A percentile compares a stretch with the other conserved stretches of the same genome.
Conservation (phyloP, 129 eudicot species). For the Kitagawia praeruptora region DNA sequence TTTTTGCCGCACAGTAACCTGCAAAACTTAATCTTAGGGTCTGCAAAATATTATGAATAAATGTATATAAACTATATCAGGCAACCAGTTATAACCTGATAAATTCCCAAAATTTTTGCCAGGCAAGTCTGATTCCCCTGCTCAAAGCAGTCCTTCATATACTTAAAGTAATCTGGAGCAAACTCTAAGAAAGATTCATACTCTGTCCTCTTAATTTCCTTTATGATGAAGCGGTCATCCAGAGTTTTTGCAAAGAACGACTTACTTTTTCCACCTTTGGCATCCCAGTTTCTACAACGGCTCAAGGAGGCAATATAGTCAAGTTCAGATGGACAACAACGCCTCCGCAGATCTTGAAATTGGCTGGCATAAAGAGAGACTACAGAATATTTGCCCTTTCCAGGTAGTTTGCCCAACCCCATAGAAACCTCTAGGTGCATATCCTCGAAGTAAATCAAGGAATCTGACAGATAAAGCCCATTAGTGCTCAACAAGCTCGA, state of each 20-base stretch:
- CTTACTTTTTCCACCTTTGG: conserved; percentile 93
- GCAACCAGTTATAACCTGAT: conserved; percentile 61
- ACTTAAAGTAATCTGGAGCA: conserved; percentile 63
- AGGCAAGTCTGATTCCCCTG: conserved; percentile 85
- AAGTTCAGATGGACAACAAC: conserved; percentile 74
- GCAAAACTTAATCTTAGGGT: conserved; percentile 9
- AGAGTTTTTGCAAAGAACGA: conserved; percentile 79
- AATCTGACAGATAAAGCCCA: conserved; percentile 44
- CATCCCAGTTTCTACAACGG: conserved; percentile 89
- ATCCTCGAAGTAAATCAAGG: conserved; percentile 36
- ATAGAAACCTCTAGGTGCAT: conserved; percentile 53
- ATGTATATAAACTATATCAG: neutral
- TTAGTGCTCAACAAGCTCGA: conserved; percentile 39
- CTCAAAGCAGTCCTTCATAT: conserved; percentile 65
- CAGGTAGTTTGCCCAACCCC: conserved; percentile 45
- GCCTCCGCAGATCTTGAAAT: conserved; percentile 50
- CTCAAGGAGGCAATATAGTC: conserved; percentile 79
- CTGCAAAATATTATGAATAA: neutral
- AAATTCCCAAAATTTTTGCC: conserved; percentile 84
- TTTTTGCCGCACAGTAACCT: conserved; percentile 59
- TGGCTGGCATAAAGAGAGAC: conserved; percentile 57
- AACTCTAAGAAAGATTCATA: conserved; percentile 63
- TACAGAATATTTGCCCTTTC: conserved; percentile 58
- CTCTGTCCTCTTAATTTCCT: conserved; percentile 82
- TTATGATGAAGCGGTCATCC: conserved; percentile 80